A percentile compares a stretch with the other conserved stretches of the same genome.
Evolutionary conservation across 495 filamentous ascomycete genomes (phyloP).

Genomic region (Umbilicaria muhlenbergii): DNA sequence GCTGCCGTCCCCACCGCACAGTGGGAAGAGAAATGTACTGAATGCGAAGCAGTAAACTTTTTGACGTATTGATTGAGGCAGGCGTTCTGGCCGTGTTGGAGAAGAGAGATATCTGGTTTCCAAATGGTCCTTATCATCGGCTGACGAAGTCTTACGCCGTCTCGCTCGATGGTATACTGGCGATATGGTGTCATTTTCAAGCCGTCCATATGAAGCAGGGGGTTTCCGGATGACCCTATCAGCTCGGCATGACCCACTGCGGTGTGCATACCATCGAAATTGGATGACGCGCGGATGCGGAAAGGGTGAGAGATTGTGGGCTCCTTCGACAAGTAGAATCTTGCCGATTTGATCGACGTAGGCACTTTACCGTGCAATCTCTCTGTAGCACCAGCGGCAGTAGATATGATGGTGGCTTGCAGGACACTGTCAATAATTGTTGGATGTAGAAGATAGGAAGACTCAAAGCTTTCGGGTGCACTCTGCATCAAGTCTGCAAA

Average conservation of each 20-base stretch:
- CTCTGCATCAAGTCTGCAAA: not conserved
- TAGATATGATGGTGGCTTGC: conserved; percentile 13
- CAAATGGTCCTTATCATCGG: conserved; percentile 16
- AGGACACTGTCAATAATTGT: conserved; percentile 16
- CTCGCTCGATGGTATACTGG: no score
- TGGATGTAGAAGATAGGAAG: conserved; percentile 16
- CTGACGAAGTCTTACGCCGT: conserved; percentile 6
- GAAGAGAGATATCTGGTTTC: conserved; percentile 20
- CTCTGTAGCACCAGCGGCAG: conserved; percentile 1
- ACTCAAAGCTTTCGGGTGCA: conserved; percentile 1
- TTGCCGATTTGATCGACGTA: conserved; percentile 1
- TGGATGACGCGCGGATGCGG: not conserved
- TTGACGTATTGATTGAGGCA: conserved; percentile 1
- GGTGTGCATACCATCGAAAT: not conserved
- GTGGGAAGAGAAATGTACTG: no score
- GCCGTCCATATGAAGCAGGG: not conserved
- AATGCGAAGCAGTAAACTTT: not conserved
- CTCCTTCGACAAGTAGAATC: not conserved
- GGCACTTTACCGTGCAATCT: conserved; percentile 2
- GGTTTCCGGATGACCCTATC: not conserved
- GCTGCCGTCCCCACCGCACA: not conserved
- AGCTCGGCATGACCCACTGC: conserved; percentile 7
- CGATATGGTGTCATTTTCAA: no score
- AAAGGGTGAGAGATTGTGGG: not conserved
- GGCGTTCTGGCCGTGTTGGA: not conserved